phyloP scores from a whole-genome alignment of 2,329 filamentous ascomycete genomes.

The Cladosporium sp. region DNA sequence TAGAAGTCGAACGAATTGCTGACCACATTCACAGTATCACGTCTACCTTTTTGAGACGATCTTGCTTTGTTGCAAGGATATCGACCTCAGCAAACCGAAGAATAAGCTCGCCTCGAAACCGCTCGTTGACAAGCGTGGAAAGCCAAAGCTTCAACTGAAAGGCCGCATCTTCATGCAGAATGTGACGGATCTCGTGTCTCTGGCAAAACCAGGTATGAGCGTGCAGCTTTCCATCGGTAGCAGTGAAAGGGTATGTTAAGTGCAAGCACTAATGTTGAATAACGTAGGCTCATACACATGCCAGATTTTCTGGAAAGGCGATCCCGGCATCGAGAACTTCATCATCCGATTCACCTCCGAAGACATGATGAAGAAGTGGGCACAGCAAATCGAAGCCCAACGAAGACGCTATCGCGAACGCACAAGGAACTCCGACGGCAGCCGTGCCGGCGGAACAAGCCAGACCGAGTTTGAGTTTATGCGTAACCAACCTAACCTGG shows the following conservation, averaged over 20 bases:
- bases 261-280: constrained; percentile 25
- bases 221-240: constrained; percentile 24
- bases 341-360: constrained; percentile 91
- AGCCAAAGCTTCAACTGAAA: constrained; percentile 80
- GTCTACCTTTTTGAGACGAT: constrained; percentile 97
- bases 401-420: constrained; percentile 54
- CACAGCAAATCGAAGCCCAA: constrained; percentile 73
- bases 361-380: constrained; percentile 92
- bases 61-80: constrained; percentile 93
- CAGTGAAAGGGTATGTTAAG: constrained; percentile 32
- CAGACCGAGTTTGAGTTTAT: constrained; percentile 80
- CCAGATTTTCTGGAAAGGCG: constrained; percentile 98
- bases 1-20: constrained; percentile 18
- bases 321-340: constrained; percentile 93
- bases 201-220: constrained; percentile 78
- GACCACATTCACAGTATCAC: constrained; percentile 67
- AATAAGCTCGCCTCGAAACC: constrained; percentile 72
- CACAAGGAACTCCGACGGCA: constrained; percentile 47
- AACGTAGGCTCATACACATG: constrained; percentile 81
- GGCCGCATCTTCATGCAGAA: constrained; percentile 99
- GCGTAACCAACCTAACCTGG: constrained; percentile 64
- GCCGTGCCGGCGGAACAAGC: constrained; percentile 45
- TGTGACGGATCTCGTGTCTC: constrained; percentile 87
- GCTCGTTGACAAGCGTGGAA: constrained; percentile 69
- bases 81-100: constrained; percentile 78